Conservation (phyloP, 2,329 filamentous ascomycete species). For the Pyrenophora tritici-repentis region DNA sequence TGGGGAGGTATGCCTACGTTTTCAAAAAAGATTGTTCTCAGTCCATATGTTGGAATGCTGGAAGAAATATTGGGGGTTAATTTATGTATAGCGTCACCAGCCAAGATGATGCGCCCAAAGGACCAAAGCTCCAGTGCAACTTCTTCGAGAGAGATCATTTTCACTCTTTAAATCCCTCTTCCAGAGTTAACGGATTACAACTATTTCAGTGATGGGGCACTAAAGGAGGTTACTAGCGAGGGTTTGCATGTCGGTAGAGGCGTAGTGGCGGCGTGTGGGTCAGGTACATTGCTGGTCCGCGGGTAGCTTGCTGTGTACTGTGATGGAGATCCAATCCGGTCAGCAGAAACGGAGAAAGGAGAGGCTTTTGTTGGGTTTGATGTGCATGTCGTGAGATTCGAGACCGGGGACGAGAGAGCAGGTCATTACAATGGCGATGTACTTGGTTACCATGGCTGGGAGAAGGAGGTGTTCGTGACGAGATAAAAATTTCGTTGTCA, state of each 20-base stretch:
- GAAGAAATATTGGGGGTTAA: neutral
- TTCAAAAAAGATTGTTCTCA: too few relatives aligned
- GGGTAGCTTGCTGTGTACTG: neutral
- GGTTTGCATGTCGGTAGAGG: too few relatives aligned
- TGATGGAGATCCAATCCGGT: neutral
- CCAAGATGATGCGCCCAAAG: conserved; percentile 8
- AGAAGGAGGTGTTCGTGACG: too few relatives aligned
- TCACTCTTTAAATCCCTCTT: neutral
- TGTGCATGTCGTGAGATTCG: neutral
- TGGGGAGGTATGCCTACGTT: conserved; percentile 5
- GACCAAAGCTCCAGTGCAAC: conserved; percentile 10
- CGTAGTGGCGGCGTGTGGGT: neutral
- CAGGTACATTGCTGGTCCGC: neutral
- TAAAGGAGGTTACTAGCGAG: neutral
- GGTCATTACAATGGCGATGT: too few relatives aligned
- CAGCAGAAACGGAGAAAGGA: neutral
- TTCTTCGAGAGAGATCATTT: conserved; percentile 8
- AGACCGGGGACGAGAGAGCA: neutral
- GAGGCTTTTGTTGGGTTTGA: neutral
- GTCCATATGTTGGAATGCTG: neutral
- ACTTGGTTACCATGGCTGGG: too few relatives aligned
- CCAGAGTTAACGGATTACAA: neutral
- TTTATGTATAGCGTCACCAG: conserved; percentile 17
- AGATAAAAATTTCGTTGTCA: too few relatives aligned
- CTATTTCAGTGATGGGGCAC: neutral